phyloP scores from a whole-genome alignment of 352 stramenopile species.

The Discostella stelligera region DNA sequence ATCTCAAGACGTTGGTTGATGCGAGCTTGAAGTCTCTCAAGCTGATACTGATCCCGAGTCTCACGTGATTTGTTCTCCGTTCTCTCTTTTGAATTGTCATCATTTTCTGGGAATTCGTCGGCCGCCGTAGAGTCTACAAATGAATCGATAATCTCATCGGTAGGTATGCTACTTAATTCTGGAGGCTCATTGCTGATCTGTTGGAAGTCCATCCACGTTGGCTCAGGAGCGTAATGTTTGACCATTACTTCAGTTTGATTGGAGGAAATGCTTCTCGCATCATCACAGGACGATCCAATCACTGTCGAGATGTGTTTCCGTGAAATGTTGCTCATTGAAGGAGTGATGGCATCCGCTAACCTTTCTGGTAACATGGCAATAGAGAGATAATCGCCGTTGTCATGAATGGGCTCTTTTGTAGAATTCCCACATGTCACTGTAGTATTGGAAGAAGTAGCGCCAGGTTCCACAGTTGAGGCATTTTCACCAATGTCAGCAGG shows the following conservation, averaged over 20 bases:
- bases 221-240: slow-evolving; percentile 3
- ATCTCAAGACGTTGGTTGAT: slow-evolving; percentile 22
- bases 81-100: slow-evolving; percentile 7
- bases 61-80: slow-evolving; percentile 15
- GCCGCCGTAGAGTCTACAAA: slow-evolving; percentile 5
- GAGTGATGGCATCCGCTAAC: slow-evolving; percentile 7
- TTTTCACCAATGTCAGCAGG: neutral
- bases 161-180: slow-evolving; percentile 31
- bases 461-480: neutral
- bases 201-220: slow-evolving; percentile 1
- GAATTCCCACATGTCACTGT: neutral
- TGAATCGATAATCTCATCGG: slow-evolving; percentile 42
- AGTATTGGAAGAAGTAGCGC: neutral
- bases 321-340: slow-evolving; percentile 3
- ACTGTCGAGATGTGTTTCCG: neutral
- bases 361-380: neutral
- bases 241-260: neutral
- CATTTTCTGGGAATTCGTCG: neutral
- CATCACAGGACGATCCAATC: neutral
- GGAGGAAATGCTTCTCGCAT: neutral
- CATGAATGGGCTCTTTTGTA: neutral
- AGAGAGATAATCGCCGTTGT: neutral
- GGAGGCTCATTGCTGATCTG: slow-evolving; percentile 9
- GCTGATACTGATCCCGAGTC: slow-evolving; percentile 35
- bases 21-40: slow-evolving; percentile 32